A percentile compares a stretch with the other conserved stretches of the same genome.
Conservation (phyloP, 768 basidiomycete genomes). For the Boletus rubroflammeus region DNA sequence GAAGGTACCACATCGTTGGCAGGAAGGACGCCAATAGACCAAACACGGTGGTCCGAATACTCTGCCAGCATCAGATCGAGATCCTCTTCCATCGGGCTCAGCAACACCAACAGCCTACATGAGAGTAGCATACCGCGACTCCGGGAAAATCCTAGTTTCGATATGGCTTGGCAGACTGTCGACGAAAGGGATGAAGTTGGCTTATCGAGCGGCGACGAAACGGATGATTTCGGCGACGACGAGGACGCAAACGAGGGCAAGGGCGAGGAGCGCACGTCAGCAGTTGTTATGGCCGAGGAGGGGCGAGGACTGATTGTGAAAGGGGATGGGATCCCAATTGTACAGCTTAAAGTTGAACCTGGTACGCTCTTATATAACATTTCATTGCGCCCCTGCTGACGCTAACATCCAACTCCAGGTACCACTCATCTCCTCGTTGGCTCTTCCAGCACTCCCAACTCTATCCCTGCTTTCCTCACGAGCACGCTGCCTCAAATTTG, state of each 20-base stretch:
- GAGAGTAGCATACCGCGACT: conserved; percentile 44
- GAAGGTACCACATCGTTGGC: conserved; percentile 45
- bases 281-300: conserved; percentile 77
- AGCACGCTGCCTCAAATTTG: conserved; percentile 67
- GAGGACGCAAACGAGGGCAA: conserved; percentile 47
- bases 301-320: conserved; percentile 81
- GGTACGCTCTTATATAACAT: conserved; percentile 46
- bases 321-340: conserved; percentile 58
- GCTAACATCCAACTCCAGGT: conserved; percentile 41
- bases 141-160: conserved; percentile 68
- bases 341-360: conserved; percentile 61
- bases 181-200: conserved; percentile 68
- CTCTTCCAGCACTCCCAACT: conserved; percentile 73
- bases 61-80: conserved; percentile 61
- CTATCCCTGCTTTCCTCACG: conserved; percentile 72
- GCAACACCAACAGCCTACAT: conserved; percentile 37
- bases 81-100: conserved; percentile 62
- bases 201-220: conserved; percentile 52
- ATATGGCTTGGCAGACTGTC: conserved; percentile 69
- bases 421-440: conserved; percentile 93
- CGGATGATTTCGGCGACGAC: conserved; percentile 49
- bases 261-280: conserved; percentile 71
- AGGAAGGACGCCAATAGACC: conserved; percentile 55
- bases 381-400: not conserved
- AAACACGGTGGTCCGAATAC: conserved; percentile 73